Percentiles rank a stretch among this genome's conserved stretches.
These are phyloP conservation scores for Hansenula sp. DNA, from an alignment of 1,139 yeast genomes.

Conservation along the genomic window DNA sequence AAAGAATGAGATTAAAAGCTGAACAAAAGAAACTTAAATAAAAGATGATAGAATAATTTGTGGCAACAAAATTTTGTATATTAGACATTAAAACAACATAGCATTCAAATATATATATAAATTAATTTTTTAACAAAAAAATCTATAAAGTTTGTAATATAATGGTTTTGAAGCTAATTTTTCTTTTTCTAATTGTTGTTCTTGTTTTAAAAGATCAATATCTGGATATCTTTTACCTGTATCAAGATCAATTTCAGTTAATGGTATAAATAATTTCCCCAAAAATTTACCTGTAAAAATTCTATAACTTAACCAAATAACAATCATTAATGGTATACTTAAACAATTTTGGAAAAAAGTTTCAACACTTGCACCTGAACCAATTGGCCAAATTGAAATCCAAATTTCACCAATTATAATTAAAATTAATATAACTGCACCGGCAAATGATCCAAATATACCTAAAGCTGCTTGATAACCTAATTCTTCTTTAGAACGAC, in stretches of 20 bases:
- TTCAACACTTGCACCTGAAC: slow-evolving; percentile 42
- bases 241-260: slow-evolving; percentile 41
- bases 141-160: slow-evolving; percentile 32
- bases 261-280: slow-evolving; percentile 26
- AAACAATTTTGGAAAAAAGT: slow-evolving; percentile 44
- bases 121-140: slow-evolving; percentile 22
- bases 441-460: slow-evolving; percentile 47
- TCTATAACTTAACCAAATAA: slow-evolving; percentile 33
- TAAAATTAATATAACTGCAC: slow-evolving; percentile 40
- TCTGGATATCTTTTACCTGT: slow-evolving; percentile 49
- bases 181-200: slow-evolving; percentile 39
- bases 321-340: slow-evolving; percentile 42
- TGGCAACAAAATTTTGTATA: too few species aligned
- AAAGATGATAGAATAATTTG: too few species aligned
- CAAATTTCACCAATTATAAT: slow-evolving; percentile 60
- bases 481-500: slow-evolving; percentile 49
- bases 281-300: slow-evolving; percentile 36
- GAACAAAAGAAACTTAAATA: slow-evolving; percentile 15
- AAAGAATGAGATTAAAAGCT: slow-evolving; percentile 24
- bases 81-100: too few species aligned
- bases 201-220: slow-evolving; percentile 37
- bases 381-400: slow-evolving; percentile 68
- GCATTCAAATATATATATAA: not conserved
- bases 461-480: slow-evolving; percentile 53
- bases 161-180: slow-evolving; percentile 28